A percentile compares a stretch with the other conserved stretches of the same genome.
Conservation (phyloP, 805 yeast species). For the Priceomyces carsonii region DNA sequence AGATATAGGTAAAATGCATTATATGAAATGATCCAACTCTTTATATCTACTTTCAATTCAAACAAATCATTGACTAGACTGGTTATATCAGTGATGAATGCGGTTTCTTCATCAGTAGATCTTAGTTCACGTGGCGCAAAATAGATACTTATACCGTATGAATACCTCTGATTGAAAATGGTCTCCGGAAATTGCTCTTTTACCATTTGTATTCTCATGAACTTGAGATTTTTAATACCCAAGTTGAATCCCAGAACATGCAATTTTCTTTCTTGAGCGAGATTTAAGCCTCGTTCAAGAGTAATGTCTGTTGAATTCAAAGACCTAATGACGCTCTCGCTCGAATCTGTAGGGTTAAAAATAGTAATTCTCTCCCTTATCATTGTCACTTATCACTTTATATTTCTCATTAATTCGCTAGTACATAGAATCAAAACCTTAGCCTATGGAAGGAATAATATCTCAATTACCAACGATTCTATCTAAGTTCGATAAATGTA, state of each 20-base stretch:
- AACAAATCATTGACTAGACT: constrained; percentile 15
- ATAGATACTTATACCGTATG: constrained; percentile 30
- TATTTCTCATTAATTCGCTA: not conserved
- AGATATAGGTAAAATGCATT: constrained; percentile 31
- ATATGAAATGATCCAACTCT: constrained; percentile 26
- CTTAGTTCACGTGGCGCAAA: constrained; percentile 23
- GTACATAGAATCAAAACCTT: too few species aligned
- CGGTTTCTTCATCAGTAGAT: constrained; percentile 10
- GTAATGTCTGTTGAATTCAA: constrained; percentile 14
- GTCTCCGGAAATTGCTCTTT: constrained; percentile 9
- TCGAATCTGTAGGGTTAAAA: constrained; percentile 23
- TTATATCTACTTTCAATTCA: constrained; percentile 16
- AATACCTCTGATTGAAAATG: constrained; percentile 27
- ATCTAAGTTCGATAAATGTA: too few species aligned
- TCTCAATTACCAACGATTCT: too few species aligned
- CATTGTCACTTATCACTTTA: constrained; percentile 8
- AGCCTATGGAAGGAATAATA: too few species aligned
- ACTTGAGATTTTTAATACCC: constrained; percentile 11
- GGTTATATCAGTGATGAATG: constrained; percentile 24
- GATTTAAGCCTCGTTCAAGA: constrained; percentile 8
- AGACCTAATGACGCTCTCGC: constrained; percentile 23
- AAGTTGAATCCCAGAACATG: constrained; percentile 8
- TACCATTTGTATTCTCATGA: constrained; percentile 22
- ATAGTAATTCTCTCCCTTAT: constrained; percentile 34
- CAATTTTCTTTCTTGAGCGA: constrained; percentile 17